A percentile compares a stretch with the other conserved stretches of the same genome.
phyloP scores from a whole-genome alignment of 2,329 filamentous ascomycete species.

The Alternaria triticimaculans region DNA sequence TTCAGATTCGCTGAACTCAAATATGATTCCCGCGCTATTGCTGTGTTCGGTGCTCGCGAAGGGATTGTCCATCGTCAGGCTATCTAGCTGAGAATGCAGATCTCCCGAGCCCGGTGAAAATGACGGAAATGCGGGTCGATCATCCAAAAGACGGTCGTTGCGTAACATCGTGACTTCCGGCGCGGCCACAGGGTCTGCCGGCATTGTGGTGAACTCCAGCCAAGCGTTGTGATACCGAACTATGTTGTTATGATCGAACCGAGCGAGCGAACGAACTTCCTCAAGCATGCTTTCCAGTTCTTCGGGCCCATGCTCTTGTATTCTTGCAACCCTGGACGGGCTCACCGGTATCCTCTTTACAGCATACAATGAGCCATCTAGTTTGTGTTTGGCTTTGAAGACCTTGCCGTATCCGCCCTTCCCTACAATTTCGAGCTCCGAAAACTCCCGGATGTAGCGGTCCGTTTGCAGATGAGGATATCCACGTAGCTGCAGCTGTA shows the following conservation, averaged over 20 bases:
- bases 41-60: constrained; percentile 18
- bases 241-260: constrained; percentile 69
- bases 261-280: constrained; percentile 68
- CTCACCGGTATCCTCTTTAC: constrained; percentile 70
- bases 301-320: constrained; percentile 59
- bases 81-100: constrained; percentile 21
- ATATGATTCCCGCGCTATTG: constrained; percentile 34
- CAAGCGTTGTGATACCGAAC: constrained; percentile 71
- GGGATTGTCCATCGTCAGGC: constrained; percentile 26
- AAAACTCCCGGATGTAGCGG: constrained; percentile 43
- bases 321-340: constrained; percentile 57
- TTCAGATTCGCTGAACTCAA: constrained; percentile 37
- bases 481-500: constrained; percentile 29
- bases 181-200: constrained; percentile 13
- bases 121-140: constrained; percentile 19
- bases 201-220: constrained; percentile 58
- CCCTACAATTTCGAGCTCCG: constrained; percentile 60
- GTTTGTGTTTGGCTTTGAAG: constrained; percentile 65
- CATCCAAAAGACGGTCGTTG: constrained; percentile 32
- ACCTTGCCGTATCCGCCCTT: constrained; percentile 71
- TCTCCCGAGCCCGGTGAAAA: constrained; percentile 15
- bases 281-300: constrained; percentile 64
- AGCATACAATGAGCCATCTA: constrained; percentile 69
- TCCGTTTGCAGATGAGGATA: constrained; percentile 42
- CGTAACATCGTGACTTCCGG: constrained; percentile 18